Percentiles rank a stretch among this genome's conserved stretches.
Conservation (phyloP, 2,329 filamentous ascomycete genomes). For the Fusarium protoensiforme region DNA sequence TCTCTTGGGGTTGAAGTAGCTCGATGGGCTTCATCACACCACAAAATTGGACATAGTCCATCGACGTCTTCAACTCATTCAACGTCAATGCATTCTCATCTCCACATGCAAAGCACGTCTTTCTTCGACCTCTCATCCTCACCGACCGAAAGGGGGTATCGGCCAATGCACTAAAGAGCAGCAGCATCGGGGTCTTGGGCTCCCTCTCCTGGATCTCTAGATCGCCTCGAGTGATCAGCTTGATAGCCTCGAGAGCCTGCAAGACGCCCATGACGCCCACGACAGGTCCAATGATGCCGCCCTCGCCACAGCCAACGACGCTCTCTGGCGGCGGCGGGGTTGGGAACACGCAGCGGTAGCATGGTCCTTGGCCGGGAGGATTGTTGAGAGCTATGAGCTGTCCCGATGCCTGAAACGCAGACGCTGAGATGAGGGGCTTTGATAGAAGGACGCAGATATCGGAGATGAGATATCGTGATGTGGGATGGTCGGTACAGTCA, state of each 20-base stretch:
- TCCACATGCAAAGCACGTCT: conserved; percentile 82
- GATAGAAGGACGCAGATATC: conserved; percentile 84
- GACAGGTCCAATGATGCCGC: conserved; percentile 90
- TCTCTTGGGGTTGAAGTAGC: conserved; percentile 70
- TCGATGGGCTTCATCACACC: conserved; percentile 68
- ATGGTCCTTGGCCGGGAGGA: conserved; percentile 81
- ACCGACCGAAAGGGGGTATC: conserved; percentile 75
- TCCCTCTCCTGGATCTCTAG: conserved; percentile 30
- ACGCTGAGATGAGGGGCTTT: conserved; percentile 88
- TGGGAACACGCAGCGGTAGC: conserved; percentile 94
- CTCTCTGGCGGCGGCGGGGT: conserved; percentile 85
- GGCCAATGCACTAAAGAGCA: conserved; percentile 61
- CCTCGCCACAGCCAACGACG: conserved; percentile 89
- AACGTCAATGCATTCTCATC: conserved; percentile 67
- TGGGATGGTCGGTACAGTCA: conserved; percentile 95
- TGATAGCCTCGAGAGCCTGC: conserved; percentile 90
- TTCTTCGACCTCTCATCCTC: conserved; percentile 74
- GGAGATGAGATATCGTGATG: conserved; percentile 90
- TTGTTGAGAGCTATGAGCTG: conserved; percentile 91
- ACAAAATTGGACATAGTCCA: conserved; percentile 91
- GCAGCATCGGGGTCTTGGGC: conserved; percentile 47
- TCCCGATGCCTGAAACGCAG: conserved; percentile 87
- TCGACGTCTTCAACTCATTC: conserved; percentile 68
- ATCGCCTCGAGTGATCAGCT: conserved; percentile 70
- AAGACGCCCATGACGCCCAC: conserved; percentile 94